Percentiles rank a stretch among this genome's conserved stretches.
phyloP scores from a whole-genome alignment of 2,329 filamentous ascomycete genomes.

The Tolypocladium inflatum region DNA sequence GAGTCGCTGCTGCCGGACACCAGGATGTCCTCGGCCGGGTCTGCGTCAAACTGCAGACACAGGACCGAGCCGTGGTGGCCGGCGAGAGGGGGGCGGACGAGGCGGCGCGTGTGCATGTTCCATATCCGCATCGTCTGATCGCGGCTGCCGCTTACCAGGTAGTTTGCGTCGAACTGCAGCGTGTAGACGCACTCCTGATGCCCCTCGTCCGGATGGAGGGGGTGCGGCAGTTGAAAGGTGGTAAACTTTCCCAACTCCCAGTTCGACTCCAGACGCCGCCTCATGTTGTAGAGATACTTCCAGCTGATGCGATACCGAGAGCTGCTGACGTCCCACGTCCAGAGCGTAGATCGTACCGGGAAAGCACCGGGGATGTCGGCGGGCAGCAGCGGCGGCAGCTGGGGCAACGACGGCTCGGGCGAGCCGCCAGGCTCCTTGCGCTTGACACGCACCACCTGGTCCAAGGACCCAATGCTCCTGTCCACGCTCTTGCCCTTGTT shows the following conservation, averaged over 20 bases:
- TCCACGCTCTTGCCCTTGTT: conserved; percentile 19
- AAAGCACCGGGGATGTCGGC: conserved; percentile 14
- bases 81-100: conserved; percentile 62
- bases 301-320: conserved; percentile 66
- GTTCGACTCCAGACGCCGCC: conserved; percentile 76
- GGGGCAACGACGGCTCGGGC: conserved; percentile 19
- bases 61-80: conserved; percentile 83
- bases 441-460: conserved; percentile 19
- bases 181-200: conserved; percentile 93
- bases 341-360: conserved; percentile 36
- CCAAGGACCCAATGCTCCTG: conserved; percentile 15
- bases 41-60: conserved; percentile 89
- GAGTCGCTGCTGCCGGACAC: conserved; percentile 92
- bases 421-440: conserved; percentile 25
- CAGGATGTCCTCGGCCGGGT: conserved; percentile 81
- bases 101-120: conserved; percentile 72
- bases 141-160: conserved; percentile 85
- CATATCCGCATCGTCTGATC: conserved; percentile 84
- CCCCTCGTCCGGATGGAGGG: conserved; percentile 67
- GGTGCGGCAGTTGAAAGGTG: conserved; percentile 88
- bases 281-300: conserved; percentile 87
- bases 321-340: conserved; percentile 38
- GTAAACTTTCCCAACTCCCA: conserved; percentile 76
- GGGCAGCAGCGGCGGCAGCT: conserved; percentile 17
- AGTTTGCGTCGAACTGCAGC: conserved; percentile 77